Conservation (phyloP, 495 filamentous ascomycete genomes). For the Trichoderma parareesei region DNA sequence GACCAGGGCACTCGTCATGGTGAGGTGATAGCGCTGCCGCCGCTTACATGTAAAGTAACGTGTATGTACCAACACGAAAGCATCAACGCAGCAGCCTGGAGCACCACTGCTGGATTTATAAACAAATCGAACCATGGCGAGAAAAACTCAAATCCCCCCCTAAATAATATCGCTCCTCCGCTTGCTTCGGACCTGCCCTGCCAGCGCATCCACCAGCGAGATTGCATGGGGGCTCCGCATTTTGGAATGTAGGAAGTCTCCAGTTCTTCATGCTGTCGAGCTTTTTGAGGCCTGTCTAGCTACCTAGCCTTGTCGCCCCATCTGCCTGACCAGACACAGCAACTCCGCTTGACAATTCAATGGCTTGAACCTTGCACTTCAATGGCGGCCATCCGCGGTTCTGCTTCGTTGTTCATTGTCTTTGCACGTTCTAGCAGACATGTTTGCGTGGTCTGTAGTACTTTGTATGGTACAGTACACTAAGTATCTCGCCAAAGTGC, state of each 20-base stretch:
- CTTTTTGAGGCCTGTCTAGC: too few relatives aligned
- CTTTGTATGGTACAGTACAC: background rate
- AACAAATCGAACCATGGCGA: background rate
- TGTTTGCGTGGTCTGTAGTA: too few relatives aligned
- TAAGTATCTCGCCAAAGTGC: background rate
- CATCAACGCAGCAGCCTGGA: background rate
- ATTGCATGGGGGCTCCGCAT: slow-evolving; percentile 8
- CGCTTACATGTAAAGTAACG: background rate
- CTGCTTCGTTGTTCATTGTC: background rate
- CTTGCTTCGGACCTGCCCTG: background rate
- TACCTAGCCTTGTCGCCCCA: too few relatives aligned
- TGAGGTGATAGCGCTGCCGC: background rate
- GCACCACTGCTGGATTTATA: background rate
- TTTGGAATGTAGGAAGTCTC: background rate
- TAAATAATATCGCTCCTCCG: background rate
- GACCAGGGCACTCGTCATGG: background rate
- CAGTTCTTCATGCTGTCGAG: too few relatives aligned
- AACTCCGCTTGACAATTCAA: background rate
- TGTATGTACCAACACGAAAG: background rate
- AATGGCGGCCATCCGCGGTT: background rate
- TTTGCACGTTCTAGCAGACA: too few relatives aligned
- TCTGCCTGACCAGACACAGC: background rate
- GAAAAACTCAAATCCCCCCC: background rate
- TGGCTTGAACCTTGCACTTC: background rate
- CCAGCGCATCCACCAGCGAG: slow-evolving; percentile 8